Evolutionary conservation across 768 basidiomycete species (phyloP).

Genomic region (Scleroderma bovista): DNA sequence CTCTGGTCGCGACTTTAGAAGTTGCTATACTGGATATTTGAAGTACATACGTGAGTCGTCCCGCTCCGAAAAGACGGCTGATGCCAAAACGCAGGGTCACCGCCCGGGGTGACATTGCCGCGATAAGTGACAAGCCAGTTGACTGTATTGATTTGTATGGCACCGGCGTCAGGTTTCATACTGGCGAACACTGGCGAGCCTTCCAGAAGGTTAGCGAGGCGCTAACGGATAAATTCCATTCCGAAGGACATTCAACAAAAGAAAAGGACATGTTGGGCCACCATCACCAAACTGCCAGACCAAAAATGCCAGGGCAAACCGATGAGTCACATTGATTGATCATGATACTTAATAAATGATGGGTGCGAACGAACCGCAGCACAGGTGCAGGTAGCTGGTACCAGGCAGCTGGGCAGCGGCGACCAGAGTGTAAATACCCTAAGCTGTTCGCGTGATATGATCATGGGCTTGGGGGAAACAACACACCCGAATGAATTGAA

Average conservation of each 20-base stretch:
- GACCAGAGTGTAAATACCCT: background rate
- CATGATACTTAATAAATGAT: too few relatives aligned
- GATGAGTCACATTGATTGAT: background rate
- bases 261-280: background rate
- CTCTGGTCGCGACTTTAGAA: background rate
- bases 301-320: background rate
- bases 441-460: background rate
- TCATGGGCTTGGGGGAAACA: background rate
- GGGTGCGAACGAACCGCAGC: too few relatives aligned
- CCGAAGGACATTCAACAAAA: background rate
- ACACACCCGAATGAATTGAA: background rate
- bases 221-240: background rate
- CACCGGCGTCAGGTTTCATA: background rate
- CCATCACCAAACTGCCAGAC: background rate
- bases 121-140: background rate
- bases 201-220: background rate
- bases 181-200: background rate
- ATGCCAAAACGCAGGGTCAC: background rate
- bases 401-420: background rate
- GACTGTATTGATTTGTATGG: background rate
- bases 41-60: background rate
- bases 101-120: background rate
- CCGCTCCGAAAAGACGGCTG: background rate
- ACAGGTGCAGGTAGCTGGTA: background rate
- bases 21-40: background rate